Evolutionary conservation across 1,284 basidiomycete genomes (phyloP), one percentile per base, ranked within the genome.

Genomic region (Cryptococcus sp.): DNA sequence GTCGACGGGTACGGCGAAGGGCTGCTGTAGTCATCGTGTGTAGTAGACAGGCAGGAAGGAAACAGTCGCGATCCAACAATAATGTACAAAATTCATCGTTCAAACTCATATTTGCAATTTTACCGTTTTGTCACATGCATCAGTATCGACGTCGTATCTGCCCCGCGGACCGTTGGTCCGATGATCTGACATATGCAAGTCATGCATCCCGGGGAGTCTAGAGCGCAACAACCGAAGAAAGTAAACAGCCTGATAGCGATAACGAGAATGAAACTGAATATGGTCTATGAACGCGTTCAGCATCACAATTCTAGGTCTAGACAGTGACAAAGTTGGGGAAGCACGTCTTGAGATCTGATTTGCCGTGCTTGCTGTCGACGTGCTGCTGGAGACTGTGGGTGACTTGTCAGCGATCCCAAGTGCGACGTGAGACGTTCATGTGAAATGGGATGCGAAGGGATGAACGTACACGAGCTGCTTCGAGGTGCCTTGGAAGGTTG

Each of bases 401-500:
- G 46, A 38, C 19, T 1, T 13, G 19, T 41, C 4, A 23, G 50
- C 13, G 30, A 35, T 35, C 4, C 5, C 30, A 35, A 2, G 7
- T 35, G 10, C 13, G 5, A 13, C 5, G 19, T 15, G 4, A 19
- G 40, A 38, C 27, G 39, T 16, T 10, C 27, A 50, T 10, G 35
- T 10, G 38, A 10, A 5, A 52, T 23, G 43, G 15, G 35, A 38
- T 11, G 10, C 1, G 48, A 38, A 3, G 19, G 19, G 15, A 15
- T 27, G 4, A 13, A 72, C 75, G 65, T 55, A 79, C 77, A 78
- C 68, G 43, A 78, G 76, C 59, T 77, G 62, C 55, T 81, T 78
- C 35, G 81, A 74, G 1, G 81, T 82, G 41, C 74, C 64, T 62
- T 82, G 78, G 77, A 83, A 82, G 15, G 79, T 79, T 58, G 78